Conservation (phyloP, 257 asterid genomes). For the Catharanthus roseus region DNA sequence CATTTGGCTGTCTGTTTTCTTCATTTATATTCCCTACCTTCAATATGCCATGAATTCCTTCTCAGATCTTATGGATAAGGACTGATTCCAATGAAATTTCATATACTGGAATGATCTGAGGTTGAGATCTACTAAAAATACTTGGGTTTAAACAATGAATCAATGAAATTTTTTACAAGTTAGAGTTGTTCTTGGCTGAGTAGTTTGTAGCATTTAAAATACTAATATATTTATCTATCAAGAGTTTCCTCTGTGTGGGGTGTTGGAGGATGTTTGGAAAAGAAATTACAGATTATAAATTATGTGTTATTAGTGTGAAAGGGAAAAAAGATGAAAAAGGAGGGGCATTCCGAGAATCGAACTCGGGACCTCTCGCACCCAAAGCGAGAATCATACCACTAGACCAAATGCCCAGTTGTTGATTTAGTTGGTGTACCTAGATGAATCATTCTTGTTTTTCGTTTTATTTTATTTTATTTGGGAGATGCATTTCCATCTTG, state of each 20-base stretch:
- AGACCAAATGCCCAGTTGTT: constrained; percentile 70
- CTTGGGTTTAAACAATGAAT: background rate
- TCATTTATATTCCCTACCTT: background rate
- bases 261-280: no score
- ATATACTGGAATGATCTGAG: background rate
- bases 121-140: background rate
- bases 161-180: background rate
- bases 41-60: background rate
- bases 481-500: no score
- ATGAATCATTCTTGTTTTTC: no score
- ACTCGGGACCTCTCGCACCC: constrained; percentile 67
- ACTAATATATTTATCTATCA: no score
- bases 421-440: no score
- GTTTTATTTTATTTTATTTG: no score
- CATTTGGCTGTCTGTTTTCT: background rate
- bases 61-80: background rate
- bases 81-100: background rate
- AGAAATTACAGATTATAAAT: no score
- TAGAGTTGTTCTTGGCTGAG: background rate
- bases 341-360: constrained; percentile 71
- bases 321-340: background rate
- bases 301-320: background rate
- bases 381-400: constrained; percentile 64
- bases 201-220: no score
- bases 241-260: no score